Evolutionary conservation across 2,329 filamentous ascomycete genomes (phyloP), one percentile per base, ranked within the genome.

Genomic region (Pseudogymnoascus sp.): DNA sequence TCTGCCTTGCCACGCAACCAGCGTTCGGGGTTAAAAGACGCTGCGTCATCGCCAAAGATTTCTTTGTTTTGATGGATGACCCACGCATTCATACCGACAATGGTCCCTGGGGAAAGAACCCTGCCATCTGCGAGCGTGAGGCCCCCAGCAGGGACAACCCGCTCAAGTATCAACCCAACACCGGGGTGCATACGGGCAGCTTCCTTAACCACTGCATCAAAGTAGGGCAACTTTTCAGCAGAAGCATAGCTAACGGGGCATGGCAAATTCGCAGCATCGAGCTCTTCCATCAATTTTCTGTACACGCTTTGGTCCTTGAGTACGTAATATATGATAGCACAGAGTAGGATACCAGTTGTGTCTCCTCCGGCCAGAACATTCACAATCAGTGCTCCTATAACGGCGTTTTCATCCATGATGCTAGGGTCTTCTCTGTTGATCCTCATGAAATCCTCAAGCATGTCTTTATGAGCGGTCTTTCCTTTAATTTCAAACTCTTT

Each of bases 201-300:
- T 66, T 84, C 82, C 18, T 75, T 76, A 18, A 83, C 72, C 2
- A 79, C 75, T 2, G 79, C 79, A 41, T 77, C 72, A 8, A 83
- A 74, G 65, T 81, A 78, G 15, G 69, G 71, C 9, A 74, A 69
- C 23, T 65, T 67, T 23, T 64, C 71, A 34, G 69, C 65, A 13
- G 61, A 55, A 1, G 39, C 48, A 58, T 67, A 70, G 5, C 62
- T 60, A 1, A 67, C 65, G 2, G 67, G 65, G 21, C 61, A 64
- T 2, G 62, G 62, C 12, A 73, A 60, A 2, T 64, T 62, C 8
- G 71, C 70, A 2, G 60, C 65, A 41, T 74, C 68, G 21, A 80
- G 67, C 62, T 80, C 77, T 35, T 61, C 65, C 10, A 63, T 63
- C 7, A 69, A 66, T 57, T 62, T 68, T 13, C 64, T 65, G 15